phyloP scores from a whole-genome alignment of 805 yeast species.

The Crinitomyces ghanaensis region DNA sequence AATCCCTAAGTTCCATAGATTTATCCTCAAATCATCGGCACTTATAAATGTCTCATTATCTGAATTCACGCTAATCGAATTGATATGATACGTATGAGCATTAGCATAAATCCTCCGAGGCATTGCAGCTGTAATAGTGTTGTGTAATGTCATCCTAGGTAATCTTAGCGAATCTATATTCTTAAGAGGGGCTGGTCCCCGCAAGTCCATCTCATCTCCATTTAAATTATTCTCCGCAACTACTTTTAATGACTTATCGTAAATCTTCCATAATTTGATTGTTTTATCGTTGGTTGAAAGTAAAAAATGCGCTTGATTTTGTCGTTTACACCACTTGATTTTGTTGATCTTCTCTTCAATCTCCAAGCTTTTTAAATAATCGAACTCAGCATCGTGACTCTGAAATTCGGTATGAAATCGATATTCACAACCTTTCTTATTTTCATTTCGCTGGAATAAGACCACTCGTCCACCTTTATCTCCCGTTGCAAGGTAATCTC shows the following conservation, averaged over 20 bases:
- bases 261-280: slow-evolving; percentile 94
- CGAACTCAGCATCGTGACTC: slow-evolving; percentile 97
- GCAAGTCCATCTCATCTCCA: slow-evolving; percentile 34
- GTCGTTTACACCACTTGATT: slow-evolving; percentile 88
- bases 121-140: slow-evolving; percentile 87
- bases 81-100: slow-evolving; percentile 97
- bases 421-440: slow-evolving; percentile 75
- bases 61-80: slow-evolving; percentile 85
- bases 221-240: slow-evolving; percentile 86
- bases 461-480: slow-evolving; percentile 98
- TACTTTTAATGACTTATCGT: slow-evolving; percentile 81
- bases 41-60: slow-evolving; percentile 93
- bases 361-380: slow-evolving; percentile 87
- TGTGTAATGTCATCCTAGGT: slow-evolving; percentile 88
- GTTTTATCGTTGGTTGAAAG: slow-evolving; percentile 94
- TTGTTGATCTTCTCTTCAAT: slow-evolving; percentile 97
- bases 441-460: slow-evolving; percentile 76
- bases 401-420: slow-evolving; percentile 95
- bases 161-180: slow-evolving; percentile 42
- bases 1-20: slow-evolving; percentile 88
- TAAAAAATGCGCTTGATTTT: slow-evolving; percentile 81
- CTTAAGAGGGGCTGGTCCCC: slow-evolving; percentile 16
- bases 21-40: slow-evolving; percentile 89
- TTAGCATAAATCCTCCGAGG: slow-evolving; percentile 86
- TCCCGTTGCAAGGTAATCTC: slow-evolving; percentile 94